Conservation (phyloP, 352 stramenopile genomes). For the Phytophthora litchii region DNA sequence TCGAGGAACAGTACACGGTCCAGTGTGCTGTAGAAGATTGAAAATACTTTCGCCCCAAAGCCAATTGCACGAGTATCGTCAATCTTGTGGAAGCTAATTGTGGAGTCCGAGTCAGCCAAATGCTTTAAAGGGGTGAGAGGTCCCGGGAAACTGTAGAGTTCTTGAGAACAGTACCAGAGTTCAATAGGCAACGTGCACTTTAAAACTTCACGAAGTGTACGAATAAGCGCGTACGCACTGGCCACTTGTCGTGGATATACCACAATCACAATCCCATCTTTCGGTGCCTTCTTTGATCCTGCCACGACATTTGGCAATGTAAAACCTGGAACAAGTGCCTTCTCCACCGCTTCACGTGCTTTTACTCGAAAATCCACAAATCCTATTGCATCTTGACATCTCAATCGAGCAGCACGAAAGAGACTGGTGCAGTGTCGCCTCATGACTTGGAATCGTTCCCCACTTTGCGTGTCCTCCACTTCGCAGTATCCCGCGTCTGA, state of each 20-base stretch:
- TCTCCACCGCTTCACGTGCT: constrained; percentile 18
- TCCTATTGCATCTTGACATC: constrained; percentile 42
- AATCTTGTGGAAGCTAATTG: constrained; percentile 33
- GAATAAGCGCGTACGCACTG: constrained; percentile 44
- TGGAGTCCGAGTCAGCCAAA: constrained; percentile 29
- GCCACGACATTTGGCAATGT: constrained; percentile 20
- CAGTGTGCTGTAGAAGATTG: constrained; percentile 46
- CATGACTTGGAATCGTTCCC: constrained; percentile 39
- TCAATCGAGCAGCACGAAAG: constrained; percentile 24
- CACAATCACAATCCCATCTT: constrained; percentile 54
- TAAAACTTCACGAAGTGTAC: constrained; percentile 36
- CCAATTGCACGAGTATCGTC: constrained; percentile 32
- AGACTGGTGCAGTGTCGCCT: constrained; percentile 34
- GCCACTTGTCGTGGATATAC: constrained; percentile 56
- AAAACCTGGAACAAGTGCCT: constrained; percentile 22
- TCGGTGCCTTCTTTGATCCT: background rate
- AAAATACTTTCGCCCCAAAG: constrained; percentile 58
- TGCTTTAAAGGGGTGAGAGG: constrained; percentile 27
- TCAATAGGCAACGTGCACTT: constrained; percentile 56
- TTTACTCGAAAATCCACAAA: constrained; percentile 39
- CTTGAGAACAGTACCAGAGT: constrained; percentile 51
- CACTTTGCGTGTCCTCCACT: constrained; percentile 31
- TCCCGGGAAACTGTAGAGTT: constrained; percentile 36
- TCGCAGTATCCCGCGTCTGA: constrained; percentile 48
- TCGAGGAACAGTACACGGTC: constrained; percentile 61